phyloP scores from a whole-genome alignment of 2,329 filamentous ascomycete species.

The Aspergillus sp. region DNA sequence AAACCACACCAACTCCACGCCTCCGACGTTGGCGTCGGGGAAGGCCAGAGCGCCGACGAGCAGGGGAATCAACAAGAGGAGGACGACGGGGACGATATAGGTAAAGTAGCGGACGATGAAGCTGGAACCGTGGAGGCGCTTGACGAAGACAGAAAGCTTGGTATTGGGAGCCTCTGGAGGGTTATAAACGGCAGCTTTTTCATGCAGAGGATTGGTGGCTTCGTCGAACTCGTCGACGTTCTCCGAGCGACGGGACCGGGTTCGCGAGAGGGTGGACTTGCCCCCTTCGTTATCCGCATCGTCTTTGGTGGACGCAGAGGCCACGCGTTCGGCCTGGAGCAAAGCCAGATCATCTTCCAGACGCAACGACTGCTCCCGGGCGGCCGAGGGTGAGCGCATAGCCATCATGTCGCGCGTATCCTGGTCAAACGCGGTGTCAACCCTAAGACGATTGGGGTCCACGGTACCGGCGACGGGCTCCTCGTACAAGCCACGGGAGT shows the following conservation, averaged over 20 bases:
- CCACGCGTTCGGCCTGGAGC: slow-evolving; percentile 56
- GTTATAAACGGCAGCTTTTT: slow-evolving; percentile 57
- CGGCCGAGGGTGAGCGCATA: slow-evolving; percentile 45
- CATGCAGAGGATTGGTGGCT: slow-evolving; percentile 61
- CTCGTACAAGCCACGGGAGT: slow-evolving; percentile 20
- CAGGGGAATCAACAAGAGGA: slow-evolving; percentile 59
- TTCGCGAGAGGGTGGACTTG: slow-evolving; percentile 40
- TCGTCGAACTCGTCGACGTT: slow-evolving; percentile 59
- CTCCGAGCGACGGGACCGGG: slow-evolving; percentile 47
- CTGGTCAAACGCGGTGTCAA: slow-evolving; percentile 19
- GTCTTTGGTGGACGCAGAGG: slow-evolving; percentile 37
- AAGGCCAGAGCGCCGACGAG: slow-evolving; percentile 56
- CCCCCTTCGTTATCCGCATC: slow-evolving; percentile 21
- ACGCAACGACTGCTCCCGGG: slow-evolving; percentile 52
- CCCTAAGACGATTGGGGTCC: slow-evolving; percentile 11
- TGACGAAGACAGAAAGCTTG: slow-evolving; percentile 56
- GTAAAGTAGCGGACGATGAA: slow-evolving; percentile 61
- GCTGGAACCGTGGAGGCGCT: slow-evolving; percentile 56
- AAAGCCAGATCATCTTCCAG: slow-evolving; percentile 60
- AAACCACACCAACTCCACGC: slow-evolving; percentile 78
- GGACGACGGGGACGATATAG: slow-evolving; percentile 59
- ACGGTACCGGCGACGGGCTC: slow-evolving; percentile 2
- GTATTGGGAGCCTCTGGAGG: slow-evolving; percentile 56
- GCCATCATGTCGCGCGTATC: slow-evolving; percentile 4
- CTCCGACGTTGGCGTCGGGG: slow-evolving; percentile 57